Evolutionary conservation across 2,329 filamentous ascomycete species (phyloP), one percentile per base, ranked within the genome.

Genomic region (Diatrype stigma): DNA sequence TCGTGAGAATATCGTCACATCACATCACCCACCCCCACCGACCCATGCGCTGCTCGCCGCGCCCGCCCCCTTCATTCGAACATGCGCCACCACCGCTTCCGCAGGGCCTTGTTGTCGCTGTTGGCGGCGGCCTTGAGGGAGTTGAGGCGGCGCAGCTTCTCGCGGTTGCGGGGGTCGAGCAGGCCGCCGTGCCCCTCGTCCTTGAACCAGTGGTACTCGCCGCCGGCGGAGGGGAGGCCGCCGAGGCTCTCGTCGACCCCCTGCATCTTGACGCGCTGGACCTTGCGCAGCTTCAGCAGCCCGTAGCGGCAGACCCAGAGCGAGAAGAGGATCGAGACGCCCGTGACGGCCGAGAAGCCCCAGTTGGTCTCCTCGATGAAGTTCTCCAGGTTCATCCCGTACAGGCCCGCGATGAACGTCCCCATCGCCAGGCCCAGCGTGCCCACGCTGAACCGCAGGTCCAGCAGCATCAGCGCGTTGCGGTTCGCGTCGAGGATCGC

Each of bases 301-400:
- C 94, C 92, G 70, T 93, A 96, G 62, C 82, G 80, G 73, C 89
- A 93, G 47, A 96, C 89, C 8, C 92, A 61, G 49, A 86, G 79
- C 14, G 89, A 90, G 67, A 92, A 85, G 51, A 86, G 62, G 51
- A 86, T 79, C 51, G 89, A 95, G 54, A 81, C 75, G 17, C 74
- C 77, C 2, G 87, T 90, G 53, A 99, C 85, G 49, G 82, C 82
- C 45, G 79, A 79, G 68, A 99, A 97, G 11, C 93, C 94, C 69
- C 90, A 81, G 69, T 90, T 82, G 1, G 89, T 92, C 67, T 97
- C 93, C 74, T 99, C 94, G 62, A 97, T 90, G 70, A 96, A 97
- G 72, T 97, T 97, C 67, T 96, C 95, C 57, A 99, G 76, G 74
- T 99, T 99, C 92, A 97, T 97, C 61, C 94, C 94, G 78, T 97